Evolutionary conservation across 331 rosid genomes (phyloP), one percentile per base, ranked within the genome.

Genomic region (Rhamnella rubrinervis): DNA sequence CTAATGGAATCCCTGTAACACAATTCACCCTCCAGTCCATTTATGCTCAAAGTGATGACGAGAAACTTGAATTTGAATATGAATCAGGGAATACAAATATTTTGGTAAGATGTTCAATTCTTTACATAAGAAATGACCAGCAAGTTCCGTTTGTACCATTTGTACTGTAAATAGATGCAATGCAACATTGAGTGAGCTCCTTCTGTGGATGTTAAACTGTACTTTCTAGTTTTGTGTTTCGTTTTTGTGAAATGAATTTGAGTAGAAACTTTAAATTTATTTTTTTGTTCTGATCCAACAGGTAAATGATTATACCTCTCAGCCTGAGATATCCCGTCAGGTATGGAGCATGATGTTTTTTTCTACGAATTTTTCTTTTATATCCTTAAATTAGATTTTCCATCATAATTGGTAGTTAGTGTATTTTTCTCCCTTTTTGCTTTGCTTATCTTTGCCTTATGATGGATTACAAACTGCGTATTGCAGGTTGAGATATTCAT

Each of bases 41-140:
- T 65, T 93, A 88, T 82, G 92, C 98, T 18, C 96, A 90, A 84
- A 85, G 87, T 59, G 96, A 93, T 51, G 95, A 88, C 1, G 98
- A 93, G 86, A 90, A 90, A 81, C 97, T 93, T 75, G 97, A 88
- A 81, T 93, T 93, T 80, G 98, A 93, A 75, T 93, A 93, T 64
- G 98, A 93, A 84, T 90, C 97, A 17, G 98, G 96, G 72, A 90
- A 85, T 74, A 90, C 97, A 69, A 90, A 84, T 71, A 93, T 93
- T 70, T 74, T 93, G 98, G 98, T 93, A 80, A 77, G 86, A 72
- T 68, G 20, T 38, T 65, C 41, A 65, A 67, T 61, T 80, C 61
- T 68, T 73, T 55, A 71, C 58, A 39, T 52, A 12, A 31, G 13
- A 20, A 20, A 41, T 61, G 60, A 25, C 35, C 0, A 18, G 58